phyloP scores from a whole-genome alignment of 805 yeast species.

The Wickerhamiella dianesei region DNA sequence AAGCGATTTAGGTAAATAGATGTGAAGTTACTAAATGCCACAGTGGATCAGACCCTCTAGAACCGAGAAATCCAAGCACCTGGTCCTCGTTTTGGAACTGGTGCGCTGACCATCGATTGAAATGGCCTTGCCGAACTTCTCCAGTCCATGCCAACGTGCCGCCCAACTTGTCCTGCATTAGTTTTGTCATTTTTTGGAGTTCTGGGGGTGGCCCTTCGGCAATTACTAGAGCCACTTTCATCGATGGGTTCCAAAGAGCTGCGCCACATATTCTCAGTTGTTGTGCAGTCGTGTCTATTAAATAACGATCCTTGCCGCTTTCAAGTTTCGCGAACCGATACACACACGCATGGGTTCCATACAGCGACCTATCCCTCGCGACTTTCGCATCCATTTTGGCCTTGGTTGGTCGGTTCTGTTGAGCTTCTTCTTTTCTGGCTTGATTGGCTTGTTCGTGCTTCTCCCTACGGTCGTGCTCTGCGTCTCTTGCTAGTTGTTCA shows the following conservation, averaged over 20 bases:
- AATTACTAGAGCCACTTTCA: conserved; percentile 41
- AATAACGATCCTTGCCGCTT: conserved; percentile 56
- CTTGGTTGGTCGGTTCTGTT: conserved; percentile 30
- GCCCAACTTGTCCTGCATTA: conserved; percentile 30
- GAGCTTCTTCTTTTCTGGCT: conserved; percentile 46
- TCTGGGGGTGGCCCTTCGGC: conserved; percentile 63
- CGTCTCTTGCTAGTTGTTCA: conserved; percentile 55
- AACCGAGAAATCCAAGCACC: not conserved
- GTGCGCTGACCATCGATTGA: conserved; percentile 57
- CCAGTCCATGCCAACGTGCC: conserved; percentile 62
- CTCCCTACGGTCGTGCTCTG: conserved; percentile 47
- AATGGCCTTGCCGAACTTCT: conserved; percentile 36
- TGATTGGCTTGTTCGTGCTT: conserved; percentile 50
- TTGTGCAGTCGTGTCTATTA: conserved; percentile 68
- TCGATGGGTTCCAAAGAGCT: conserved; percentile 19
- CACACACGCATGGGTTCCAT: conserved; percentile 45
- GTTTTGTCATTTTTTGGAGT: conserved; percentile 46
- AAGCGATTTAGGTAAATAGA: not conserved
- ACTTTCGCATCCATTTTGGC: conserved; percentile 36
- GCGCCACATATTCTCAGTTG: conserved; percentile 57
- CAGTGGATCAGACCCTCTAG: not conserved
- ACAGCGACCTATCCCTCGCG: conserved; percentile 33
- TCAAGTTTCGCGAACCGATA: conserved; percentile 41
- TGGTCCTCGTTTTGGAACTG: not conserved
- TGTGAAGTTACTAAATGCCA: not conserved